Conservation (phyloP, 352 stramenopile genomes). For the Phytophthora meadii region DNA sequence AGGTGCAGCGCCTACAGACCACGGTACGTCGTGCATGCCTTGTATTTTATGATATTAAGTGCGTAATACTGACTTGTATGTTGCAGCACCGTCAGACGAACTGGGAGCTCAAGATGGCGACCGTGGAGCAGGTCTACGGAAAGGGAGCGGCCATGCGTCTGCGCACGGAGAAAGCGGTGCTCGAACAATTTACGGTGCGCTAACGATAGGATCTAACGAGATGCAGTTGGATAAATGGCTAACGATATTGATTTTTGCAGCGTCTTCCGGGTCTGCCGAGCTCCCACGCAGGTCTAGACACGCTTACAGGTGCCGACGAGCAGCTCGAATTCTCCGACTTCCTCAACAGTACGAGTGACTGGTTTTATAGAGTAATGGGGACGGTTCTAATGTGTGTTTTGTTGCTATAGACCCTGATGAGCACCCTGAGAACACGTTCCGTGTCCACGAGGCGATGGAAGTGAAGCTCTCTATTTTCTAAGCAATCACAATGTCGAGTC, state of each 20-base stretch:
- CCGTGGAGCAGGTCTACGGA: slow-evolving; percentile 89
- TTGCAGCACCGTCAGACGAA: slow-evolving; percentile 72
- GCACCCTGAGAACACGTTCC: slow-evolving; percentile 81
- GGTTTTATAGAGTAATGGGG: too few relatives aligned
- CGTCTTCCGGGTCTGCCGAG: slow-evolving; percentile 85
- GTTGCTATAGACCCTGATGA: slow-evolving; percentile 69
- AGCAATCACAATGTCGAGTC: slow-evolving; percentile 18
- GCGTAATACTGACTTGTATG: background rate
- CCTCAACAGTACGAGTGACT: slow-evolving; percentile 64
- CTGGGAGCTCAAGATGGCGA: slow-evolving; percentile 90
- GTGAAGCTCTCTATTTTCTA: slow-evolving; percentile 92
- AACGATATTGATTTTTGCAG: slow-evolving; percentile 28
- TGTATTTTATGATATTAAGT: background rate
- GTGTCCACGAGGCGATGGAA: slow-evolving; percentile 89
- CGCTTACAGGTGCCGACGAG: slow-evolving; percentile 79
- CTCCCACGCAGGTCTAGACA: slow-evolving; percentile 79
- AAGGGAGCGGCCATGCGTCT: slow-evolving; percentile 90
- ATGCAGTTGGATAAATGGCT: background rate
- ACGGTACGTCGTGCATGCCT: slow-evolving; percentile 43
- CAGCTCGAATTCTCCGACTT: slow-evolving; percentile 85
- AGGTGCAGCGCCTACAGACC: slow-evolving; percentile 86
- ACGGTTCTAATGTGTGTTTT: slow-evolving; percentile 19
- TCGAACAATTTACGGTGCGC: slow-evolving; percentile 82
- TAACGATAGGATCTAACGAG: background rate
- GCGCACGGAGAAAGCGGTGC: slow-evolving; percentile 87